Conservation (phyloP, 2,329 filamentous ascomycete genomes). For the Cladosporium sp. region DNA sequence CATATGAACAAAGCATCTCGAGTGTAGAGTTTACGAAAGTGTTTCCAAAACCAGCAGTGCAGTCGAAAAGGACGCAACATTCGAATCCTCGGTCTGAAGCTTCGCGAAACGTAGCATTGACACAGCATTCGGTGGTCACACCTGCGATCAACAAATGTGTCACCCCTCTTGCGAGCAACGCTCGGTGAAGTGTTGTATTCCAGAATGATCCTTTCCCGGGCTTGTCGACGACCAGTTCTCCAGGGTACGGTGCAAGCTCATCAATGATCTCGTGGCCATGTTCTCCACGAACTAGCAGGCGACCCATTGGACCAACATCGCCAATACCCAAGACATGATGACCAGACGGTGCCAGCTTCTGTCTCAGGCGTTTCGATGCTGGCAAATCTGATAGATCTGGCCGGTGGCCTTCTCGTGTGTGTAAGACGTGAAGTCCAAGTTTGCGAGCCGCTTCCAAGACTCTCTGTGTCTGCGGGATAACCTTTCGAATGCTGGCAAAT, state of each 20-base stretch:
- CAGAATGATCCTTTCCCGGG: constrained; percentile 55
- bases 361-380: constrained; percentile 55
- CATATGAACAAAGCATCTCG: constrained; percentile 54
- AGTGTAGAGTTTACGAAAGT: constrained; percentile 49
- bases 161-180: constrained; percentile 52
- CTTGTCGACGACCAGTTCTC: constrained; percentile 57
- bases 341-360: constrained; percentile 52
- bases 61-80: constrained; percentile 54
- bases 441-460: constrained; percentile 39
- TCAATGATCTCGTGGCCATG: constrained; percentile 58
- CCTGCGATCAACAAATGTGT: constrained; percentile 56
- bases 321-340: constrained; percentile 48
- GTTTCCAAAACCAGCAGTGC: constrained; percentile 49
- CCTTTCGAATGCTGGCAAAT: constrained; percentile 38
- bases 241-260: constrained; percentile 51
- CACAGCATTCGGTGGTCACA: constrained; percentile 57
- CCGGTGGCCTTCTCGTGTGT: constrained; percentile 57
- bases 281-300: constrained; percentile 60
- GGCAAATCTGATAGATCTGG: constrained; percentile 58
- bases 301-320: constrained; percentile 55
- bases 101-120: constrained; percentile 57
- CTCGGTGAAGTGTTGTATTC: constrained; percentile 55
- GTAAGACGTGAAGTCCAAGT: constrained; percentile 40
- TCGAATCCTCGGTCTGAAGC: constrained; percentile 58
- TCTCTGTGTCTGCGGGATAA: constrained; percentile 30